Evolutionary conservation across 1,139 yeast species (phyloP).

Genomic region (Yamadazyma trypodendri): DNA sequence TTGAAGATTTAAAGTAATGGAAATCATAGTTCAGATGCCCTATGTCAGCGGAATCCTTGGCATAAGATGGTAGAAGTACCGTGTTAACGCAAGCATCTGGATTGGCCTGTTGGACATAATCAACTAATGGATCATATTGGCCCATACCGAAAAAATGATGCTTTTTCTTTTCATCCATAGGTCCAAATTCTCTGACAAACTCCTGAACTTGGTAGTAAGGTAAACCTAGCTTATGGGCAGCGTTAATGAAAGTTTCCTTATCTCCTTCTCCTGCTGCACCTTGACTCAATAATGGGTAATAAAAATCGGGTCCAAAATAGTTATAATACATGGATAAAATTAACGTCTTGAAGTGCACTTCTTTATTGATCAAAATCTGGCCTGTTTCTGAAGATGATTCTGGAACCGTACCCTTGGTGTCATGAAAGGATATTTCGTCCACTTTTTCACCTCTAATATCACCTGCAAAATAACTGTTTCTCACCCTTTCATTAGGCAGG

Average conservation of each 20-base stretch:
- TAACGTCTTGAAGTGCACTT: conserved; percentile 47
- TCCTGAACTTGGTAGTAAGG: conserved; percentile 57
- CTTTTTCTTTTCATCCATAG: conserved; percentile 20
- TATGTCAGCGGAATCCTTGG: conserved; percentile 20
- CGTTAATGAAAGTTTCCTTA: conserved; percentile 62
- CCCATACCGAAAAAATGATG: conserved; percentile 38
- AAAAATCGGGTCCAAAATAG: conserved; percentile 39
- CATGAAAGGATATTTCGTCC: conserved; percentile 37
- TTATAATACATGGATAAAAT: conserved; percentile 57
- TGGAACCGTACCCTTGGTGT: conserved; percentile 54
- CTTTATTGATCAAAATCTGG: conserved; percentile 52
- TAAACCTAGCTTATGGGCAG: conserved; percentile 49
- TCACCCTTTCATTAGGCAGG: conserved; percentile 18
- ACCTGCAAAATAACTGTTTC: conserved; percentile 28
- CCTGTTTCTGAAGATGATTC: conserved; percentile 66
- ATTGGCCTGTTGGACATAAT: conserved; percentile 23
- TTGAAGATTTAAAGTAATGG: conserved; percentile 29
- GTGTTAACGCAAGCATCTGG: conserved; percentile 8
- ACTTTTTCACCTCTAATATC: conserved; percentile 26
- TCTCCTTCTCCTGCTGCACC: conserved; percentile 41
- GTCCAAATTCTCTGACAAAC: conserved; percentile 38
- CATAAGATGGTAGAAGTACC: conserved; percentile 23
- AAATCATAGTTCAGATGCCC: conserved; percentile 26
- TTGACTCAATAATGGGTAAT: conserved; percentile 33
- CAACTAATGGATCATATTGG: conserved; percentile 38